A percentile compares a stretch with the other conserved stretches of the same genome.
phyloP scores from a whole-genome alignment of 1,284 basidiomycete genomes.

The Phylloboletellus chloephorus region DNA sequence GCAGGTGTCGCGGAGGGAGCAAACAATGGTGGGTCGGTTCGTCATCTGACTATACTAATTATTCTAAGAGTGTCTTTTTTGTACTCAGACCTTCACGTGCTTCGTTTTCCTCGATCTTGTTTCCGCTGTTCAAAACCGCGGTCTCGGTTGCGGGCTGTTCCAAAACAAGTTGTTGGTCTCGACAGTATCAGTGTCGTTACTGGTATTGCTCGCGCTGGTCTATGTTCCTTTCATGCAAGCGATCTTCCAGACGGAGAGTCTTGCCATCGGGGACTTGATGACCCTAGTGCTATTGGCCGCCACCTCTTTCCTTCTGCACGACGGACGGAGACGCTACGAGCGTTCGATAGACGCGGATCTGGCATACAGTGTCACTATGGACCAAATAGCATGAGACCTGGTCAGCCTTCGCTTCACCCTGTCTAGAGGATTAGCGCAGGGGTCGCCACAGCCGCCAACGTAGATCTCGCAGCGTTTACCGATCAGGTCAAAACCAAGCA shows the following conservation, averaged over 20 bases:
- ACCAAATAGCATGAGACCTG: conserved; percentile 39
- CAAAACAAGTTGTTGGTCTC: conserved; percentile 87
- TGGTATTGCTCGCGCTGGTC: conserved; percentile 80
- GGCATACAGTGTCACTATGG: conserved; percentile 34
- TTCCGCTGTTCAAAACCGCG: conserved; percentile 91
- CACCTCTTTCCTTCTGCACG: conserved; percentile 71
- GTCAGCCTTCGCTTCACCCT: too few relatives aligned
- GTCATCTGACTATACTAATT: not conserved
- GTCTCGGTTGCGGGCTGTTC: conserved; percentile 71
- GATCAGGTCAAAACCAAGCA: not conserved
- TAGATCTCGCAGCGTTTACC: not conserved
- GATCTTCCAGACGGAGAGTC: conserved; percentile 89
- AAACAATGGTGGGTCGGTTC: conserved; percentile 76
- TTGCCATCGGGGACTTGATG: conserved; percentile 64
- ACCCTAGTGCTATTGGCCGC: conserved; percentile 70
- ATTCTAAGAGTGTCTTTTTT: not conserved
- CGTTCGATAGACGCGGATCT: conserved; percentile 39
- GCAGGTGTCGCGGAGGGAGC: conserved; percentile 76
- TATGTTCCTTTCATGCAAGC: conserved; percentile 89
- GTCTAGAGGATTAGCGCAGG: too few relatives aligned
- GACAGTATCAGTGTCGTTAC: conserved; percentile 80
- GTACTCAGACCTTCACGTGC: conserved; percentile 86
- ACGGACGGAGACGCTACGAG: conserved; percentile 78
- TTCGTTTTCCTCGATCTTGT: conserved; percentile 97
- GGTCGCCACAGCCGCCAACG: too few relatives aligned